These are phyloP conservation scores for Penicillium sumatraense DNA, from an alignment of 2,329 filamentous ascomycete species.

Conservation along the genomic window DNA sequence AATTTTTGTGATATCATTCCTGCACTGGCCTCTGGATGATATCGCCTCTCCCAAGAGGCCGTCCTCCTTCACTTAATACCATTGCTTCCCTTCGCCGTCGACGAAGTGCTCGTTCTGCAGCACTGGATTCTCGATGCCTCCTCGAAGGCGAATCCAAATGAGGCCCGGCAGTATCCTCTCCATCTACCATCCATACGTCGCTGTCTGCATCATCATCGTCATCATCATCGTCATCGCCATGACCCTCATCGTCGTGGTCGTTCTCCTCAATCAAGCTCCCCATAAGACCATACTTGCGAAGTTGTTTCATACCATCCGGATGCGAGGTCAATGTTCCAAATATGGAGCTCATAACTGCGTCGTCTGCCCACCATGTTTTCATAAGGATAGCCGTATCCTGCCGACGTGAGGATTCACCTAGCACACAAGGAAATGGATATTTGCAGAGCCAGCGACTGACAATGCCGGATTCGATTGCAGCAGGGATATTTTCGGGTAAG, in stretches of 20 bases:
- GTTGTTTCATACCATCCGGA: constrained; percentile 44
- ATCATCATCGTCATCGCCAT: constrained; percentile 13
- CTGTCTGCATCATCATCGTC: constrained; percentile 48
- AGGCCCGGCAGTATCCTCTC: constrained; percentile 56
- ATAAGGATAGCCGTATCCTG: constrained; percentile 47
- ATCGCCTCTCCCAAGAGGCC: constrained; percentile 72
- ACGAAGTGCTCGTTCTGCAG: constrained; percentile 69
- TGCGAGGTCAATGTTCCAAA: constrained; percentile 44
- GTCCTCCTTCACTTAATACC: constrained; percentile 84
- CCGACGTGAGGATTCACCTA: constrained; percentile 52
- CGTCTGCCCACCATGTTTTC: constrained; percentile 48
- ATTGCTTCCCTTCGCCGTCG: constrained; percentile 83
- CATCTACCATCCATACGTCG: constrained; percentile 58
- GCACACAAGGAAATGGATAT: constrained; percentile 69
- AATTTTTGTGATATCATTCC: constrained; percentile 15
- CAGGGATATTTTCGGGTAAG: constrained; percentile 62
- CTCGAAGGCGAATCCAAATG: constrained; percentile 33
- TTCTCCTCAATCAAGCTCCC: constrained; percentile 53
- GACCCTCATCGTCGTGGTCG: constrained; percentile 51
- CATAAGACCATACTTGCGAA: constrained; percentile 49
- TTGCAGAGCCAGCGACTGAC: constrained; percentile 75
- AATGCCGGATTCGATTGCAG: constrained; percentile 65
- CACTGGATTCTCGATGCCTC: constrained; percentile 37
- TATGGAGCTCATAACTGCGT: constrained; percentile 50
- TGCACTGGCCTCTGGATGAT: constrained; percentile 69